Conservation (phyloP, 2,329 filamentous ascomycete genomes). For the Monosporascus ibericus region DNA sequence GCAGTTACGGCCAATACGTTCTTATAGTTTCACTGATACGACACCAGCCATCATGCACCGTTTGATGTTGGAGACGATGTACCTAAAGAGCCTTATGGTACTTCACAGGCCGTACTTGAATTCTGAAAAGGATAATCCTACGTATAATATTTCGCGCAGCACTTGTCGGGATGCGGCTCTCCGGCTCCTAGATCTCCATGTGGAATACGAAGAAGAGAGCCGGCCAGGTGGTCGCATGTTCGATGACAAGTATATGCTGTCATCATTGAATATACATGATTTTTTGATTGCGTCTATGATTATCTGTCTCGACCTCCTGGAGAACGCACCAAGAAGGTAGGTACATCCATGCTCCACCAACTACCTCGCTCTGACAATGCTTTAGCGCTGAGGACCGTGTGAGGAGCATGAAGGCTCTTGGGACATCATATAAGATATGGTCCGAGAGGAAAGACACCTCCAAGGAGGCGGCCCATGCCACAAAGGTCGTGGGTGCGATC, state of each 20-base stretch:
- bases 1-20: slow-evolving; percentile 34
- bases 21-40: slow-evolving; percentile 36
- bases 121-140: slow-evolving; percentile 29
- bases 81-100: slow-evolving; percentile 42
- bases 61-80: slow-evolving; percentile 42
- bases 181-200: slow-evolving; percentile 38
- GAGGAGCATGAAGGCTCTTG: slow-evolving; percentile 30
- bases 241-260: slow-evolving; percentile 47
- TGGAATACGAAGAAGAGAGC: slow-evolving; percentile 39
- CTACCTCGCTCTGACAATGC: slow-evolving; percentile 8
- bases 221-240: slow-evolving; percentile 44
- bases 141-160: slow-evolving; percentile 33
- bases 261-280: slow-evolving; percentile 47
- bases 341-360: slow-evolving; percentile 1
- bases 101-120: slow-evolving; percentile 43
- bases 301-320: slow-evolving; percentile 44
- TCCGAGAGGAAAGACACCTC: slow-evolving; percentile 30
- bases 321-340: slow-evolving; percentile 32
- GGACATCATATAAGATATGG: slow-evolving; percentile 38
- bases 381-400: slow-evolving; percentile 24
- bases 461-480: slow-evolving; percentile 36
- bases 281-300: slow-evolving; percentile 56
- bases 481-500: slow-evolving; percentile 36
- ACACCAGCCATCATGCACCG: slow-evolving; percentile 42
- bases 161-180: slow-evolving; percentile 38